Percentiles rank a stretch among this genome's conserved stretches.
These are phyloP conservation scores for Lecanoromycetidae sp. DNA, from an alignment of 2,329 filamentous ascomycete species.

Conservation along the genomic window DNA sequence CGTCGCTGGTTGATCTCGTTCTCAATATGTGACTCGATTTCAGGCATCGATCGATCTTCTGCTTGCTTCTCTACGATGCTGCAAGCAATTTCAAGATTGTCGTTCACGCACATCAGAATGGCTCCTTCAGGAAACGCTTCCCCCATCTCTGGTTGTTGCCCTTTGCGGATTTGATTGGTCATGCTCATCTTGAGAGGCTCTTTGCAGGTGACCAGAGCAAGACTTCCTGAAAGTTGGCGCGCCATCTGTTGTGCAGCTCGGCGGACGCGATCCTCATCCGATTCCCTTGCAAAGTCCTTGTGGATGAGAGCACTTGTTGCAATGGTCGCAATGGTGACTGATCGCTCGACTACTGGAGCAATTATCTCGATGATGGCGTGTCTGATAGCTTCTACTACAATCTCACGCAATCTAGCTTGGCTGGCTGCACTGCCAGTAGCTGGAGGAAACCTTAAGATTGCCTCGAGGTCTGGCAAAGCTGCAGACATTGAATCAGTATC, in stretches of 20 bases:
- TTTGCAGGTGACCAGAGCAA: constrained; percentile 96
- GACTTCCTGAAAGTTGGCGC: constrained; percentile 81
- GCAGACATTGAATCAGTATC: constrained; percentile 67
- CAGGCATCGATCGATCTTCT: constrained; percentile 80
- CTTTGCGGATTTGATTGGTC: constrained; percentile 89
- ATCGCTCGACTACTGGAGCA: constrained; percentile 90
- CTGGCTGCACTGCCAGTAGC: constrained; percentile 66
- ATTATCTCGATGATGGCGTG: constrained; percentile 93
- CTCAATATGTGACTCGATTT: constrained; percentile 91
- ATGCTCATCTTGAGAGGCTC: constrained; percentile 94
- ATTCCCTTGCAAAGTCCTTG: constrained; percentile 92
- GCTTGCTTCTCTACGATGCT: constrained; percentile 91
- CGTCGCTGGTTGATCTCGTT: constrained; percentile 65
- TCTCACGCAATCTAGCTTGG: constrained; percentile 52
- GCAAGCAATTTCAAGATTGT: constrained; percentile 88
- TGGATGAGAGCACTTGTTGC: constrained; percentile 90
- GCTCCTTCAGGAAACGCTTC: constrained; percentile 79
- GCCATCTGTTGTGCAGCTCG: constrained; percentile 87
- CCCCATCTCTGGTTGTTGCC: constrained; percentile 54
- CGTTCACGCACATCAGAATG: constrained; percentile 97
- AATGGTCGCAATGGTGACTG: constrained; percentile 94
- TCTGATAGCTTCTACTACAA: constrained; percentile 75
- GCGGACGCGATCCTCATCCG: constrained; percentile 74
- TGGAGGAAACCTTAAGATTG: constrained; percentile 65
- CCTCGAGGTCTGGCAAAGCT: constrained; percentile 70